Base-by-base conservation (phyloP, 1,284 basidiomycete species). In the Chalciporus sp. region DNA sequence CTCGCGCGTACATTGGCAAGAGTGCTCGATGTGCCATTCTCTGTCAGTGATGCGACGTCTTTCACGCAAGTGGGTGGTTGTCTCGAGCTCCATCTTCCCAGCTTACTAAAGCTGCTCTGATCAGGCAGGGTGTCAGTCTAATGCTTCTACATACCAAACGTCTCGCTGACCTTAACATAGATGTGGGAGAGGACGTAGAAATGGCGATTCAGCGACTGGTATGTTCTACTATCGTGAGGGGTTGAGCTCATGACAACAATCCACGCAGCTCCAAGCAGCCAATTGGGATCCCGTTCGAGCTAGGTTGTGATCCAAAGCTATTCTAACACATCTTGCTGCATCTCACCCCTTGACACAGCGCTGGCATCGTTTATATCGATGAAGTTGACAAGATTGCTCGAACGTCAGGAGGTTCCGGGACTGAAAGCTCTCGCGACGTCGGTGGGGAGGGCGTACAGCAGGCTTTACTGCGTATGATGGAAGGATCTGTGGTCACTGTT, bases 381-480 rank as follows among this genome's bases (percentile, higher is more conserved):
- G 96, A 98, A 74, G 79, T 95, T 2, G 95, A 98, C 74, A 98
- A 98, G 74, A 85, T 98, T 51, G 90, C 92, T 3, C 81, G 88
- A 37, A 88, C 86, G 54, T 75, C 81, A 6, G 74, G 72, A n/a
- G 72, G 79, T 26, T 77, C 80, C 11, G 86, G 89, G 12, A 74
- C 76, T 20, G 89, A 92, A 62, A 82, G 88, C 4, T 88, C 90
- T 1, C 85, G 94, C 47, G 96, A 98, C 67, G 95, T 98, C 0
- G 90, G 93, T 19, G 95, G 95, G 5, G 95, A 97, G 77, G 95
- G 95, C 33, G 95, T 98, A 3, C 95, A 98, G 65, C 95, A 98
- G 71, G 85, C 93, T 10, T 78, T 98, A 20, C 76, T 98, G 1
- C 82, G 94, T 45, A 90, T 98, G 82, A 88, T 98, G 78, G 95